Percentiles rank a stretch among this genome's conserved stretches.
Evolutionary conservation across 1,284 basidiomycete genomes (phyloP).

Genomic region (Cryptococcus hybrid): DNA sequence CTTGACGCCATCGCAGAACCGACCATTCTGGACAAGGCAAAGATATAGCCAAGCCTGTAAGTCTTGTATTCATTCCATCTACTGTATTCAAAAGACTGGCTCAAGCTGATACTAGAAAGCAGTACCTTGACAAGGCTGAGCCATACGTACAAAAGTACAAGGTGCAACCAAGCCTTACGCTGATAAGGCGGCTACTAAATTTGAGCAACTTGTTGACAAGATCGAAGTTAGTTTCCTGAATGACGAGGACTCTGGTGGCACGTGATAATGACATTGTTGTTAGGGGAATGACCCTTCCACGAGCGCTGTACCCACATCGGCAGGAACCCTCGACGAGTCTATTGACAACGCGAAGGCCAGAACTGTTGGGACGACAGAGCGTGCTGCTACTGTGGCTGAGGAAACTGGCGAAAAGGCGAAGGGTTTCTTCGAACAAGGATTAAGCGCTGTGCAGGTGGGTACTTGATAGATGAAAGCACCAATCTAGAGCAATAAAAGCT

Average conservation of each 20-base stretch:
- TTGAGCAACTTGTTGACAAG: conserved; percentile 36
- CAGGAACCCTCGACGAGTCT: conserved; percentile 8
- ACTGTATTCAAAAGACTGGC: not conserved
- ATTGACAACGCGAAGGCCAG: conserved; percentile 19
- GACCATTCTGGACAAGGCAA: conserved; percentile 30
- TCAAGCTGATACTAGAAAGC: not conserved
- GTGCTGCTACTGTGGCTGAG: not conserved
- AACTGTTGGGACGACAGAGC: not conserved
- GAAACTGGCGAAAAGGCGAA: conserved; percentile 34
- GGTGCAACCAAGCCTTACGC: conserved; percentile 33
- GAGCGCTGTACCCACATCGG: conserved; percentile 10
- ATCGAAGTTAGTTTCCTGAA: conserved; percentile 32
- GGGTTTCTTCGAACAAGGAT: conserved; percentile 30
- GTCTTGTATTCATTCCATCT: conserved; percentile 1
- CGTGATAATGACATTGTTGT: not conserved
- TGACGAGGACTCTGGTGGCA: not conserved
- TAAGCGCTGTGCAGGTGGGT: conserved; percentile 32
- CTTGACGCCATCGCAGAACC: conserved; percentile 29
- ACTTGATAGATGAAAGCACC: not conserved
- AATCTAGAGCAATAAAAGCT: not conserved
- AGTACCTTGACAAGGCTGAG: conserved; percentile 8
- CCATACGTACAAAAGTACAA: conserved; percentile 34
- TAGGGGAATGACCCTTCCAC: conserved; percentile 14
- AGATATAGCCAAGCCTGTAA: conserved; percentile 37
- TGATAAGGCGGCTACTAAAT: conserved; percentile 42